Conservation (phyloP, 148 eudicot genomes). For the Tetragonia tetragonoides region DNA sequence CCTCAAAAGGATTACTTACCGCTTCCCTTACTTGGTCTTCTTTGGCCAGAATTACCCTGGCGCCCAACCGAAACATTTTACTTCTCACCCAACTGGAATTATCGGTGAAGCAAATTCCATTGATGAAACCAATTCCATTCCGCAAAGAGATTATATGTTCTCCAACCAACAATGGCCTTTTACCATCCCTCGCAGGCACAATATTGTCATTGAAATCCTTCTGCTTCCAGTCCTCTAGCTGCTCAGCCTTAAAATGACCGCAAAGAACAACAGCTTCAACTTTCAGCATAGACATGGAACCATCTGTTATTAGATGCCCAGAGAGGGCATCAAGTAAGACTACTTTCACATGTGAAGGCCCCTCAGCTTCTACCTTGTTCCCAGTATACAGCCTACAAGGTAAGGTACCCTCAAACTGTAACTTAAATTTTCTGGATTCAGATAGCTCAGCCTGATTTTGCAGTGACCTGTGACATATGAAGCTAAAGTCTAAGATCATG, state of each 20-base stretch:
- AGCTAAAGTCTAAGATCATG: not conserved
- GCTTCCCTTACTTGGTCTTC: slow-evolving; percentile 21
- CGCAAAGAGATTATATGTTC: slow-evolving; percentile 17
- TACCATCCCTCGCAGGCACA: slow-evolving; percentile 56
- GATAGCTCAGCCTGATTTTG: slow-evolving; percentile 6
- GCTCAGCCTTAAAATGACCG: slow-evolving; percentile 64
- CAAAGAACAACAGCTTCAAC: slow-evolving; percentile 57
- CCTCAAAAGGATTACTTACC: slow-evolving; percentile 16
- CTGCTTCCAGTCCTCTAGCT: slow-evolving; percentile 42
- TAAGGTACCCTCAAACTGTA: slow-evolving; percentile 23
- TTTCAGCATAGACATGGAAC: slow-evolving; percentile 41
- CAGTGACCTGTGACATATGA: slow-evolving; percentile 1
- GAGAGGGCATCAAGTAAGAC: slow-evolving; percentile 25
- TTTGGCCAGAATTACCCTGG: not conserved
- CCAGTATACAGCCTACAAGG: slow-evolving; percentile 30
- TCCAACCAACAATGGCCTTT: slow-evolving; percentile 57
- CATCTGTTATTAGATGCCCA: slow-evolving; percentile 26
- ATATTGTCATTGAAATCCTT: slow-evolving; percentile 48
- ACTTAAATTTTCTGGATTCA: slow-evolving; percentile 13
- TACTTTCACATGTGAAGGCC: slow-evolving; percentile 24
- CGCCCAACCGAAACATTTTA: slow-evolving; percentile 28
- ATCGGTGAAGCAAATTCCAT: slow-evolving; percentile 17
- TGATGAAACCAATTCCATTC: slow-evolving; percentile 7
- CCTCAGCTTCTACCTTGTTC: slow-evolving; percentile 29
- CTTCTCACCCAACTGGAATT: slow-evolving; percentile 29